Conservation (phyloP, 2,329 filamentous ascomycete species). For the Diplodia seriata region DNA sequence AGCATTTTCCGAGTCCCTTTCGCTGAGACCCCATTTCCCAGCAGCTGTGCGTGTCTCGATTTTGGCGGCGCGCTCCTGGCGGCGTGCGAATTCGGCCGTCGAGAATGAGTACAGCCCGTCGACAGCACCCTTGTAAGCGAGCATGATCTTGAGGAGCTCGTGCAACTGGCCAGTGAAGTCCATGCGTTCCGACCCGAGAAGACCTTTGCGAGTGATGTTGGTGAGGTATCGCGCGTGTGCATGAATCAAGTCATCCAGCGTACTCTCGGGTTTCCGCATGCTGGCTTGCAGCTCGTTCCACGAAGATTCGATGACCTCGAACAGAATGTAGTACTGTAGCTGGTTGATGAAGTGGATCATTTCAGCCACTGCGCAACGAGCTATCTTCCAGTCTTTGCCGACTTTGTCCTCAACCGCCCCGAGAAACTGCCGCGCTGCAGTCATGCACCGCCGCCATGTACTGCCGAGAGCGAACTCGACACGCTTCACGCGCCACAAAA, state of each 20-base stretch:
- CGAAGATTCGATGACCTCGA: slow-evolving; percentile 95
- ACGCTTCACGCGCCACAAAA: slow-evolving; percentile 96
- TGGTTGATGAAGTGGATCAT: slow-evolving; percentile 99
- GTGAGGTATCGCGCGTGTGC: slow-evolving; percentile 91
- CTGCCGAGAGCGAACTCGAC: slow-evolving; percentile 92
- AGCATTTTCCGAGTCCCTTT: slow-evolving; percentile 52
- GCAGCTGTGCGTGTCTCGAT: slow-evolving; percentile 71
- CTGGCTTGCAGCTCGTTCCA: slow-evolving; percentile 90
- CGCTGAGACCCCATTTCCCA: slow-evolving; percentile 68
- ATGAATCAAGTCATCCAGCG: slow-evolving; percentile 91
- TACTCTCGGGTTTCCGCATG: slow-evolving; percentile 83
- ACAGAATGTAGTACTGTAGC: slow-evolving; percentile 97
- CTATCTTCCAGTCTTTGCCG: slow-evolving; percentile 84
- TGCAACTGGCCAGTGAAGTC: slow-evolving; percentile 90
- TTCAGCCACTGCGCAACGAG: slow-evolving; percentile 86
- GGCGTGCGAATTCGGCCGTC: slow-evolving; percentile 88
- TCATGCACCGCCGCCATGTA: slow-evolving; percentile 96
- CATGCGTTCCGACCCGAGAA: slow-evolving; percentile 74
- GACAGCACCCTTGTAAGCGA: slow-evolving; percentile 89
- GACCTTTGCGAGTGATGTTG: slow-evolving; percentile 93
- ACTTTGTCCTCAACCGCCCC: slow-evolving; percentile 76
- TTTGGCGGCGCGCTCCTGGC: slow-evolving; percentile 83
- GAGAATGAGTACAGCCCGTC: slow-evolving; percentile 95
- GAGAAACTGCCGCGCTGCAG: slow-evolving; percentile 88
- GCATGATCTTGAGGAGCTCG: slow-evolving; percentile 91